Evolutionary conservation across 1,284 basidiomycete genomes (phyloP), one percentile per base, ranked within the genome.

Genomic region (Melampsora abietis-canadensis): DNA sequence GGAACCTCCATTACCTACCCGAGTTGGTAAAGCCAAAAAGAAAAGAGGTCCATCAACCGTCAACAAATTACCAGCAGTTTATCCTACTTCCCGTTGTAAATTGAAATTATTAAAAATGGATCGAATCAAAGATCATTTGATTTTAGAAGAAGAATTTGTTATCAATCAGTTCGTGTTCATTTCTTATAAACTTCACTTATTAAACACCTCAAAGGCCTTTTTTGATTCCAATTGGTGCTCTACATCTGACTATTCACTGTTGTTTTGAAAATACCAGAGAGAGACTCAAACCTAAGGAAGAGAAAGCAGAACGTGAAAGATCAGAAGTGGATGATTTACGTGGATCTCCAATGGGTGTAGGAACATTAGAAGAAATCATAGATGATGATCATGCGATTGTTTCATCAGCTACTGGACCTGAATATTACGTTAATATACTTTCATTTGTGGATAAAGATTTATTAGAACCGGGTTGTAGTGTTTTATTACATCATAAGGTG

Each of bases 381-480:
- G 96, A 98, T 85, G 96, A 99, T 84, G 96, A 99, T 86, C 96
- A 98, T 82, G 95, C 96, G 24, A 98, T 99, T 82, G 90, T 99
- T 80, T 94, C 92, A 82, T 92, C 92, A 12, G 88, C 92, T 21
- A 92, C 92, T 51, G 95, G 96, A 1, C 94, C 95, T 40, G 96
- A 98, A 82, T 94, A 90, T 83, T 99, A 99, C 82, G 96, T 99
- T 78, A 90, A 92, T 60, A 98, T 98, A 82, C 93, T 98, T 91
- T 92, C 90, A 77, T 96, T 96, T 51, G 95, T 99, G 79, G 95
- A 99, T 88, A 98, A 98, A 84, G 95, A 99, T 82, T 84, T 95
- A 66, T 86, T 99, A 68, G 95, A 99, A 82, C 96, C 96, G 4
- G 92, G 94, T 0, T 98, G 96, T 82, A 90, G 92, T 75, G 94